Conservation (phyloP, 148 eudicot genomes). For the Amaranthus hypochondriacus region DNA sequence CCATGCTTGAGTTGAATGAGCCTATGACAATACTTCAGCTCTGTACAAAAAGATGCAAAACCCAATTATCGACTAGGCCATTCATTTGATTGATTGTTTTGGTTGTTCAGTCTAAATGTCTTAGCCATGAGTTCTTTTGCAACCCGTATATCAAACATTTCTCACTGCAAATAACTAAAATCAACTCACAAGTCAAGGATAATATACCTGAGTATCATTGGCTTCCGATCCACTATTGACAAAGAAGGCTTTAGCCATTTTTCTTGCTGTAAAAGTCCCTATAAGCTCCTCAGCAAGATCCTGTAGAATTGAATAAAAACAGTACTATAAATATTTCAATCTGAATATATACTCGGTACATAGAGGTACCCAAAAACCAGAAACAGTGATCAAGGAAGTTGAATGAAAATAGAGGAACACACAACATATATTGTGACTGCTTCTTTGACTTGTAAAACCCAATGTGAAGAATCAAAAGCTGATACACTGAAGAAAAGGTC, state of each 20-base stretch:
- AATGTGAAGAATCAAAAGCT: neutral
- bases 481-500: neutral
- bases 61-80: neutral
- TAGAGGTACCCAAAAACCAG: neutral
- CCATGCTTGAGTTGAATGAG: neutral
- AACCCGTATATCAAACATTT: neutral
- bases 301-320: conserved; percentile 32
- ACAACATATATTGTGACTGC: neutral
- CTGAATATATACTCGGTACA: neutral
- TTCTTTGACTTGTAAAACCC: neutral
- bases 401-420: neutral
- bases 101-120: neutral
- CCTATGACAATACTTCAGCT: neutral
- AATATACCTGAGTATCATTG: conserved; percentile 84
- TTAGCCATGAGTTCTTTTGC: neutral
- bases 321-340: neutral
- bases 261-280: conserved; percentile 61
- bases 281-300: conserved; percentile 87
- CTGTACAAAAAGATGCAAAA: neutral
- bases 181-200: neutral
- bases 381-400: neutral
- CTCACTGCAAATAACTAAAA: neutral
- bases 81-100: neutral
- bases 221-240: conserved; percentile 98
- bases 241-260: conserved; percentile 89